Evolutionary conservation across 345 rosid genomes (phyloP).

Genomic region (Barbarea vulgaris): DNA sequence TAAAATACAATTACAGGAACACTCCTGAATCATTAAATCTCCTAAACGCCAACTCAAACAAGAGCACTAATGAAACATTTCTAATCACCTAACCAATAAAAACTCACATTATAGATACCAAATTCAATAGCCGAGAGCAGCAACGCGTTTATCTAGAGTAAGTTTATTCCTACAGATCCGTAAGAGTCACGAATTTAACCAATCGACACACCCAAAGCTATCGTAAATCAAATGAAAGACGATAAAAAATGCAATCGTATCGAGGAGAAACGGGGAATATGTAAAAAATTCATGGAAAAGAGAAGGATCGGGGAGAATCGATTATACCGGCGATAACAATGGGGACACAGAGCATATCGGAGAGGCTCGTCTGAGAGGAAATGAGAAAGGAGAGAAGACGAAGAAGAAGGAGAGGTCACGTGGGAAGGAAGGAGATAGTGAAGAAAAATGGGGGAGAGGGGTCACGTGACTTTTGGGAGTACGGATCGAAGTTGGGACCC

Average conservation of each 20-base stretch:
- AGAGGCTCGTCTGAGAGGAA: constrained; percentile 20
- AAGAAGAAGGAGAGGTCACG: constrained; percentile 37
- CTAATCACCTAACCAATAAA: neutral
- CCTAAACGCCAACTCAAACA: neutral
- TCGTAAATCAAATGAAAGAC: constrained; percentile 15
- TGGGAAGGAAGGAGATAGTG: constrained; percentile 39
- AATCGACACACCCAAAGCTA: constrained; percentile 4
- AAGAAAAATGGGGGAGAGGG: constrained; percentile 26
- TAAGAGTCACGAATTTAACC: neutral
- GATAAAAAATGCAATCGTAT: constrained; percentile 6
- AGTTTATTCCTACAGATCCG: constrained; percentile 1
- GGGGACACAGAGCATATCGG: constrained; percentile 40
- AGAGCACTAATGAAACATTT: constrained; percentile 16
- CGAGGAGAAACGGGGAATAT: neutral
- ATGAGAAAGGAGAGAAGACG: neutral
- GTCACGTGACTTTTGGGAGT: constrained; percentile 43
- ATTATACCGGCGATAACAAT: constrained; percentile 29
- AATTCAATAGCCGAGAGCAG: neutral
- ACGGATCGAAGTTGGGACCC: constrained; percentile 37
- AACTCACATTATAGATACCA: neutral
- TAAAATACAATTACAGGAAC: neutral
- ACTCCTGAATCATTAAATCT: neutral
- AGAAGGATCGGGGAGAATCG: constrained; percentile 29
- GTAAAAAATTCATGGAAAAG: neutral
- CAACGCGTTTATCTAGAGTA: constrained; percentile 14